Base-by-base conservation (phyloP, 495 filamentous ascomycete species). In the Penicillium nucicola region DNA sequence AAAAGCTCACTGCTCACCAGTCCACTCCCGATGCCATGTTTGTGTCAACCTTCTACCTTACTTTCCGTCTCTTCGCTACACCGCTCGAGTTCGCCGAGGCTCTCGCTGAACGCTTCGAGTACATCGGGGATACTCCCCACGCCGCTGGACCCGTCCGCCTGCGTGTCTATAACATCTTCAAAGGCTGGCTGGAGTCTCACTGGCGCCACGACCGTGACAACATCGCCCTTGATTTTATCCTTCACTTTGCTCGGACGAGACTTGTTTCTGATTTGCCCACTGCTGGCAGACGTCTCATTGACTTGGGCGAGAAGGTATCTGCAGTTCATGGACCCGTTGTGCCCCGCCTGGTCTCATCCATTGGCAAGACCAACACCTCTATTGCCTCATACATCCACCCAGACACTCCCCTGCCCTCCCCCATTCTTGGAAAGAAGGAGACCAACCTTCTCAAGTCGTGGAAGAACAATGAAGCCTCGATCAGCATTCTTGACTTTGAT, bases 181-280 rank as follows among this genome's bases (percentile, higher is more conserved):
- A 99, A 69, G 85, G 86, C 25, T 99, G 95, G 95, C 71, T 99
- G 4, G 95, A 99, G 69, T 91, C 87, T 2, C 90, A 97, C 69
- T 99, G 95, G 95, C 84, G 87, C 20, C 82, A 87, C 50, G 83
- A 89, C 22, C 78, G 83, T 20, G 95, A 99, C 65, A 72, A 77
- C 48, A 77, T 77, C 5, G 90, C 92, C 5, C 74, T 97, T 31
- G 76, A 80, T 0, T 76, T 86, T 41, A 93, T 99, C 52, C 68
- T 83, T 19, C 66, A 77, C 18, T 99, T 99, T 62, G 90, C 93
- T 20, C 80, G 82, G 54, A 84, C 78, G 22, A 82, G 84, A 49
- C 76, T 99, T 17, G 75, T 77, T 37, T 60, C 74, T 0, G 70
- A 83, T 10, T 69, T 97, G 9, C 89, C 91, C 34, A 81, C 80